Evolutionary conservation across 2,329 filamentous ascomycete species (phyloP), one percentile per base, ranked within the genome.

Genomic region (Fusarium robinianum): DNA sequence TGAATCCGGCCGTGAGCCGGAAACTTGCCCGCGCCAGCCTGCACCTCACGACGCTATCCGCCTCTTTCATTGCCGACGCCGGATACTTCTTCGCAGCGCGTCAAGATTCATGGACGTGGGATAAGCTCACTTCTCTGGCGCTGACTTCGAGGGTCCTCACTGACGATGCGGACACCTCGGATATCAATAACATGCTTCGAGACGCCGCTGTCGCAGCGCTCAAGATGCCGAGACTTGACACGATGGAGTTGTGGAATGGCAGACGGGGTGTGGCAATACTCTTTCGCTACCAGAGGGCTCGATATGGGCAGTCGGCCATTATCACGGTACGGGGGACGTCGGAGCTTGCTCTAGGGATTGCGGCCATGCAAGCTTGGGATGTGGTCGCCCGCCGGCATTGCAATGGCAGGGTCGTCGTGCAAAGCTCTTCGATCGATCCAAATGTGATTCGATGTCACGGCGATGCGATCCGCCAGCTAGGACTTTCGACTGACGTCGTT

Each of bases 181-280:
- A 42, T 29, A 61, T 65, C 29, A 52, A 58, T 40, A 33, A 58
- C 9, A 58, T 67, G 57, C 57, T 65, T 25, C 51, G n/a, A 38
- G 47, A 44, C 22, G 62, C 63, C 16, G 62, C 55, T 26, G 45
- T 42, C n/a, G 55, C 59, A 25, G 55, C 56, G 9, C 17, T 52
- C 12, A 53, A 53, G 41, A 68, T 69, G 58, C 57, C 62, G 10
- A 62, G 36, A 25, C 57, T 66, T 36, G 38, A 60, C 18, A 63
- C 43, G 10, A 58, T 69, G 58, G 62, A 67, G 31, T 41, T 67
- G 14, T 69, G 66, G 66, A 66, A 64, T 41, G 63, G 62, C 6
- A 57, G 49, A 46, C n/a, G 29, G 23, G 55, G 41, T 12, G 6
- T 60, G 14, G 61, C 60, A 35, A 49, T 61, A 42, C 44, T 58